Percentiles rank a stretch among this genome's conserved stretches.
Evolutionary conservation across 352 stramenopile genomes (phyloP).

Genomic region (Globisporangium radiosum): DNA sequence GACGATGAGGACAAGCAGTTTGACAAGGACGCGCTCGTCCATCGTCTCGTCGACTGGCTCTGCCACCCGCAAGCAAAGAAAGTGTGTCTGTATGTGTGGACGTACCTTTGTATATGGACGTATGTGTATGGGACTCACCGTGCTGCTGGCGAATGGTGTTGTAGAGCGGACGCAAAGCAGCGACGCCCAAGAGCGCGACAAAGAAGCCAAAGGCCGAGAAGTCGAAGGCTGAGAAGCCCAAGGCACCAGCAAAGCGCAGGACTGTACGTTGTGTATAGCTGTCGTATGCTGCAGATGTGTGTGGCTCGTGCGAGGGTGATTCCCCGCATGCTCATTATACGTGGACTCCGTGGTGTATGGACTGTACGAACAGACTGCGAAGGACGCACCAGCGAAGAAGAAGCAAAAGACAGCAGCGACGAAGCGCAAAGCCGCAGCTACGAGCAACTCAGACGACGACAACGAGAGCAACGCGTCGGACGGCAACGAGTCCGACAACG

Average conservation of each 20-base stretch:
- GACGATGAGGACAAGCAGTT: slow-evolving; percentile 45
- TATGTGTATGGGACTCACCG: too few species aligned
- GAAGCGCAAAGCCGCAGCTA: too few species aligned
- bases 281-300: not conserved
- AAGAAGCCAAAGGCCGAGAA: slow-evolving; percentile 10
- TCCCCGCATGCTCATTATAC: not conserved
- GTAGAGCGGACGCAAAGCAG: slow-evolving; percentile 5
- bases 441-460: slow-evolving; percentile 17
- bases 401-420: slow-evolving; percentile 26
- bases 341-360: too few species aligned
- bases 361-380: slow-evolving; percentile 6
- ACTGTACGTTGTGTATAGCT: slow-evolving; percentile 12
- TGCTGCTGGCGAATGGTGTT: too few species aligned
- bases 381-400: slow-evolving; percentile 18
- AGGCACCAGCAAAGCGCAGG: slow-evolving; percentile 27
- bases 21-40: slow-evolving; percentile 60
- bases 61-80: slow-evolving; percentile 52
- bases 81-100: slow-evolving; percentile 15
- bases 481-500: not conserved
- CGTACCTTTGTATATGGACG: too few species aligned
- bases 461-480: not conserved
- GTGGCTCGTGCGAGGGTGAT: not conserved
- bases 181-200: slow-evolving; percentile 7
- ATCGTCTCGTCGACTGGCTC: slow-evolving; percentile 72
- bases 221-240: slow-evolving; percentile 20